Base-by-base conservation (phyloP, 1,139 yeast genomes). In the Diutina rugosa region DNA sequence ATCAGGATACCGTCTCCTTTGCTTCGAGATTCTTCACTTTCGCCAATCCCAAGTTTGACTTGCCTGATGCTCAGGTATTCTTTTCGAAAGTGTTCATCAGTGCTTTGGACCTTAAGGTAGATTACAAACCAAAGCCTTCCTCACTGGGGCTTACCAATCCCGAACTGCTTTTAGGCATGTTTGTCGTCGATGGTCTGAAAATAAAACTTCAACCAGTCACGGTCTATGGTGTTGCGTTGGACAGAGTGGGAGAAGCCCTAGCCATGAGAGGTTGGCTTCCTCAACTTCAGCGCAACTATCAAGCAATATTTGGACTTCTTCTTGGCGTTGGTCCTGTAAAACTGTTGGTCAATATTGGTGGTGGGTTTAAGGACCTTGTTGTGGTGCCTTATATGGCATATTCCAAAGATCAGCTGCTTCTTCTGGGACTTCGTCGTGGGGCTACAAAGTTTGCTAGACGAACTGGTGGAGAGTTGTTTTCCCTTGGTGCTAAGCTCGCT, bases 1-100 rank as follows among this genome's bases (percentile, higher is more conserved):
- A 95, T 68, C 99, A 93, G 68, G 98, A 93, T 64, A 87, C 97
- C 0, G 73, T 90, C 30, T 97, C 90, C 57, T 91, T 93, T 63
- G 62, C 90, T 53, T 79, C 82, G 0, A 73, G 97, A 54, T 93
- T 90, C 69, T 82, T 87, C 55, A 90, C 85, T 58, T 93, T 93
- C 65, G 85, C 82, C 62, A 96, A 89, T 65, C 71, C 75, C 10
- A 70, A 96, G 58, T 87, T 87, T 65, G 73, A 76, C 3, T 70
- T 83, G n/a, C 74, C 84, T 51, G 80, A 77, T 59, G 95, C 88
- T 60, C 78, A 80, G 4, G 66, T 84, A 1, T 91, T 81, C 63
- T 74, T 90, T 47, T 91, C 89, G 63, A 82, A 82, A 64, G 78
- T 90, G 55, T 80, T 80, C 56, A 76, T 90, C 18, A 76, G 80